Conservation (phyloP, 1,139 yeast species). For the Lodderomyces metapsilosis region DNA sequence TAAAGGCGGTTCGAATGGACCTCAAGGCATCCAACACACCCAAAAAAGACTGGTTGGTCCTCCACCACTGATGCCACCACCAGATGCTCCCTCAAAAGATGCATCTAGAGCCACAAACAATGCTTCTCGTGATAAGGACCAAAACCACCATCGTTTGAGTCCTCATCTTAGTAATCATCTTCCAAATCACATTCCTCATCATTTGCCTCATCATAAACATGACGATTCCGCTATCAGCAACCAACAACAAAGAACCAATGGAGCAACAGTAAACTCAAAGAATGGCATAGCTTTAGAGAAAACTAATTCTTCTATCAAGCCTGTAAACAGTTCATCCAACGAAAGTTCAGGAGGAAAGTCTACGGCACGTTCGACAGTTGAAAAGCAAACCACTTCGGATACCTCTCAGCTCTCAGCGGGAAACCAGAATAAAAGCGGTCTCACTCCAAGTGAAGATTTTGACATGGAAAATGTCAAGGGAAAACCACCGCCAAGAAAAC, state of each 20-base stretch:
- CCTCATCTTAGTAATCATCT: too few relatives aligned
- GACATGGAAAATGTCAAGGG: conserved; percentile 33
- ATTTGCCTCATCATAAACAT: too few relatives aligned
- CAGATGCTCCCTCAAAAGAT: background rate
- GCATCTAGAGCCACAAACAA: background rate
- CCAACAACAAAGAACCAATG: background rate
- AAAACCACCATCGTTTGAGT: too few relatives aligned
- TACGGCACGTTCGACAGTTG: background rate
- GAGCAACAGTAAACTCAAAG: background rate
- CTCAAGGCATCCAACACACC: background rate
- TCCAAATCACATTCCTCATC: too few relatives aligned
- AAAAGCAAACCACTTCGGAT: conserved; percentile 2
- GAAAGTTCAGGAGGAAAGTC: background rate
- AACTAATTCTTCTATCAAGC: background rate
- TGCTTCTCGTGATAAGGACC: background rate
- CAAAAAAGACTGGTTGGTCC: background rate
- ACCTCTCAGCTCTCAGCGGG: background rate
- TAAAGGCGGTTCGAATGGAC: background rate
- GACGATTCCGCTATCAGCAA: background rate
- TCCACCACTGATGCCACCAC: conserved; percentile 1
- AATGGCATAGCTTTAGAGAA: background rate
- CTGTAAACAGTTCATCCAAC: background rate
- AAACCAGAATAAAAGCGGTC: background rate
- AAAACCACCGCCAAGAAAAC: conserved; percentile 50
- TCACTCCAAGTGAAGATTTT: conserved; percentile 31